Percentiles rank a stretch among this genome's conserved stretches.
These are phyloP conservation scores for Cryomyces antarcticus DNA, from an alignment of 495 filamentous ascomycete genomes.

Conservation along the genomic window DNA sequence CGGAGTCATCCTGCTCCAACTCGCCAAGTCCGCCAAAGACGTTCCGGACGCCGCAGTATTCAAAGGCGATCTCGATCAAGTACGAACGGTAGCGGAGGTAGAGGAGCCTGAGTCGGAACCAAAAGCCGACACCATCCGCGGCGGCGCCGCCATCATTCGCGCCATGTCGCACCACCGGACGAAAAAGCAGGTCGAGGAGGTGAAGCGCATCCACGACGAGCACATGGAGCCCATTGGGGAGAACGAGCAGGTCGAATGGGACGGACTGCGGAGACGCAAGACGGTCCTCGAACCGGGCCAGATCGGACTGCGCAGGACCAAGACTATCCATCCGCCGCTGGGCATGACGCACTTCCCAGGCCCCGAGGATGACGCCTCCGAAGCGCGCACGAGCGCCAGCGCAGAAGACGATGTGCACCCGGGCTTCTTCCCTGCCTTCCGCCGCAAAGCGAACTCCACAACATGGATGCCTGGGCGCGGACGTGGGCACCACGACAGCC, in stretches of 20 bases:
- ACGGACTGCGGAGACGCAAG: constrained; percentile 68
- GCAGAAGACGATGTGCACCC: constrained; percentile 20
- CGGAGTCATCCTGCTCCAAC: constrained; percentile 85
- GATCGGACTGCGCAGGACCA: constrained; percentile 16
- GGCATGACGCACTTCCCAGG: constrained; percentile 59
- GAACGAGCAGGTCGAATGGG: constrained; percentile 72
- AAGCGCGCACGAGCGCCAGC: constrained; percentile 30
- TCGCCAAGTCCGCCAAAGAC: constrained; percentile 96
- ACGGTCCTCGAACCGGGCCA: constrained; percentile 33
- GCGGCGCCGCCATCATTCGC: constrained; percentile 73
- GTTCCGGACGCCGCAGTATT: constrained; percentile 89
- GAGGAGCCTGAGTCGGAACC: constrained; percentile 89
- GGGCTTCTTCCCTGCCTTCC: constrained; percentile 32
- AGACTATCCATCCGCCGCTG: constrained; percentile 54
- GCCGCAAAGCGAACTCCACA: constrained; percentile 1
- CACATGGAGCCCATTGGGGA: constrained; percentile 57
- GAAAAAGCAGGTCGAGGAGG: constrained; percentile 65
- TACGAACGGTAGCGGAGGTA: constrained; percentile 83
- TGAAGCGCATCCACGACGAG: constrained; percentile 59
- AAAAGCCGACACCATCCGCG: constrained; percentile 89
- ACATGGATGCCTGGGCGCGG: constrained; percentile 2
- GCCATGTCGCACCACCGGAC: constrained; percentile 56
- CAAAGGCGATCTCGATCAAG: constrained; percentile 80
- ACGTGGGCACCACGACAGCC: constrained; percentile 1
- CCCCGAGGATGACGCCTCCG: constrained; percentile 34